A percentile compares a stretch with the other conserved stretches of the same genome.
phyloP scores from a whole-genome alignment of 192 early-diverging fungal genomes.

The Entomortierella lignicola region DNA sequence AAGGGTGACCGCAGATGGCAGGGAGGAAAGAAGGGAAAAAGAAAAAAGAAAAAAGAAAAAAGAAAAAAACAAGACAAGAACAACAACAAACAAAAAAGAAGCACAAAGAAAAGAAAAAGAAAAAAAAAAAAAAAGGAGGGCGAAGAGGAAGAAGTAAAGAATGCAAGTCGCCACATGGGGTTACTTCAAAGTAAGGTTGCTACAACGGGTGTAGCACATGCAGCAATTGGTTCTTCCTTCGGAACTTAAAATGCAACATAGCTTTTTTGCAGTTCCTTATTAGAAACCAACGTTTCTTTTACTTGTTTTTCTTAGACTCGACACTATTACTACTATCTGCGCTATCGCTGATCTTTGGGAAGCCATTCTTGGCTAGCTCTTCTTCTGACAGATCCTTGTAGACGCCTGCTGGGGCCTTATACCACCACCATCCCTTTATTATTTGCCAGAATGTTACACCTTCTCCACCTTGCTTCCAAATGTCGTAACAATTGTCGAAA shows the following conservation, averaged over 20 bases:
- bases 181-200: too few relatives aligned
- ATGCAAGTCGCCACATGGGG: too few relatives aligned
- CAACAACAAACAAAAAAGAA: neutral
- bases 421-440: constrained; percentile 35
- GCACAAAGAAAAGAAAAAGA: neutral
- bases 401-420: constrained; percentile 16
- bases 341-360: neutral
- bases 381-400: constrained; percentile 38
- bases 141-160: constrained; percentile 3
- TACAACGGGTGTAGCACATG: neutral
- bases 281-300: neutral
- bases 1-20: neutral
- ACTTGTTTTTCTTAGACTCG: constrained; percentile 38
- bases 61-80: neutral
- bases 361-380: constrained; percentile 21
- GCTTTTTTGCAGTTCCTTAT: constrained; percentile 1
- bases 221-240: constrained; percentile 23
- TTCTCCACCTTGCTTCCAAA: constrained; percentile 28
- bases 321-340: neutral
- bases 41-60: neutral
- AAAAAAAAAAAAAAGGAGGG: neutral
- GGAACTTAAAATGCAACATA: neutral
- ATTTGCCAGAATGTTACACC: constrained; percentile 43
- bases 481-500: constrained; percentile 24
- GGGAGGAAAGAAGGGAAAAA: constrained; percentile 1